These are phyloP conservation scores for Colletotrichum endophyticum DNA, from an alignment of 2,329 filamentous ascomycete species.

Conservation along the genomic window DNA sequence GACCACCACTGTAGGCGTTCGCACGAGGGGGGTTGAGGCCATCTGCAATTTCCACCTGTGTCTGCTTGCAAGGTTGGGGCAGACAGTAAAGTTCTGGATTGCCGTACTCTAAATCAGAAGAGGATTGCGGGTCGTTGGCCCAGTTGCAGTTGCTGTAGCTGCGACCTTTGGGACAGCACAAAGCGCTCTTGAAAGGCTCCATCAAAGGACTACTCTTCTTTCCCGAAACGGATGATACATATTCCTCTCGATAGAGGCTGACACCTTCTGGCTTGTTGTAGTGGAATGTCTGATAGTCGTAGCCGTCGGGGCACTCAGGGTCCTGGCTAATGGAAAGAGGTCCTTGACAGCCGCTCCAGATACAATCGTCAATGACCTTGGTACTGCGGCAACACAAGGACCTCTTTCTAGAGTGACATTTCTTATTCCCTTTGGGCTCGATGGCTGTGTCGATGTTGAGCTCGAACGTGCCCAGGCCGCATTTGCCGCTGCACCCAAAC, in stretches of 20 bases:
- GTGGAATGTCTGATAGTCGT: not conserved
- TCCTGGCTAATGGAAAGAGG: not conserved
- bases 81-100: not conserved
- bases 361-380: slow-evolving; percentile 23
- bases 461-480: slow-evolving; percentile 20
- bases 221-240: not conserved
- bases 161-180: slow-evolving; percentile 16
- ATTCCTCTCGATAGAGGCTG: not conserved
- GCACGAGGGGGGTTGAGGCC: slow-evolving; percentile 10
- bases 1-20: not conserved
- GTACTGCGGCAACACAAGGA: slow-evolving; percentile 27
- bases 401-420: slow-evolving; percentile 12
- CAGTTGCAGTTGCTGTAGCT: slow-evolving; percentile 9
- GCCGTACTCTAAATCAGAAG: not conserved
- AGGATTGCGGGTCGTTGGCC: slow-evolving; percentile 3
- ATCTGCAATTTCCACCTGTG: slow-evolving; percentile 5
- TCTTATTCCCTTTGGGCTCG: slow-evolving; percentile 14
- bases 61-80: not conserved
- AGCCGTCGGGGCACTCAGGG: not conserved
- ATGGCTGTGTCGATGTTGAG: slow-evolving; percentile 15
- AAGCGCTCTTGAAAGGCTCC: slow-evolving; percentile 19
- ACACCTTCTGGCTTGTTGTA: not conserved
- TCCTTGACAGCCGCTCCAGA: slow-evolving; percentile 27
- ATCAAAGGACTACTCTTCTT: not conserved
- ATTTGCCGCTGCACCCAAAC: slow-evolving; percentile 4